phyloP scores from a whole-genome alignment of 1,284 basidiomycete species.

The Fistulinella cinereoalba region DNA sequence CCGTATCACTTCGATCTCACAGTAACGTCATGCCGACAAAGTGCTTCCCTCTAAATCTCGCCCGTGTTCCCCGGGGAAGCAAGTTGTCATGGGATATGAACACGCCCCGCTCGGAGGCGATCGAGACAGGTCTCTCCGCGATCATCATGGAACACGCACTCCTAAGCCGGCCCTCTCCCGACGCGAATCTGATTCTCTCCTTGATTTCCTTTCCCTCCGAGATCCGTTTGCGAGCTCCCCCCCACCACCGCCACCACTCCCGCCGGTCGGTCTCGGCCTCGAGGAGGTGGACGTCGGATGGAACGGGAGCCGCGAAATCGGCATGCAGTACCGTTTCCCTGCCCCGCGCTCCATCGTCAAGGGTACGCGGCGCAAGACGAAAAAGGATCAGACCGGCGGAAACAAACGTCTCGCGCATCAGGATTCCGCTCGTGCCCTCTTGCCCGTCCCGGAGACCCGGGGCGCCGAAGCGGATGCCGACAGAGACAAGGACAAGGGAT shows the following conservation, averaged over 20 bases:
- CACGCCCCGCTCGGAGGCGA: slow-evolving; percentile 1
- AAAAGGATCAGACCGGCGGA: slow-evolving; percentile 12
- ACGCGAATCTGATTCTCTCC: slow-evolving; percentile 27
- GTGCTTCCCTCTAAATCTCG: slow-evolving; percentile 18
- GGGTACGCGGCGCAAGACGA: slow-evolving; percentile 20
- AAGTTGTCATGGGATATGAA: background rate
- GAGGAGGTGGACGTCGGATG: slow-evolving; percentile 31
- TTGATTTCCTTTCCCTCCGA: slow-evolving; percentile 35
- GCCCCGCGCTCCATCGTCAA: slow-evolving; percentile 31
- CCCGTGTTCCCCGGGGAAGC: slow-evolving; percentile 9
- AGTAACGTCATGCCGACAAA: slow-evolving; percentile 7
- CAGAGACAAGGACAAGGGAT: slow-evolving; percentile 24
- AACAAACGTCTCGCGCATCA: slow-evolving; percentile 26
- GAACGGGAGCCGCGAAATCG: slow-evolving; percentile 22
- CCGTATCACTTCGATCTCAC: slow-evolving; percentile 1
- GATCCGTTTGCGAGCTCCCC: slow-evolving; percentile 34
- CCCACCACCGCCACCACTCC: slow-evolving; percentile 31
- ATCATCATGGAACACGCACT: slow-evolving; percentile 3
- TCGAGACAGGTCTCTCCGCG: background rate
- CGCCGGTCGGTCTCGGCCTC: slow-evolving; percentile 26
- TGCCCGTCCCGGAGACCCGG: slow-evolving; percentile 24
- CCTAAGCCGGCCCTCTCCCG: slow-evolving; percentile 23
- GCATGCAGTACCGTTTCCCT: slow-evolving; percentile 32
- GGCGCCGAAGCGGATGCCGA: slow-evolving; percentile 15
- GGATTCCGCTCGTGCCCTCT: slow-evolving; percentile 25